Conservation (phyloP, 345 rosid genomes). For the Turritis glabra region DNA sequence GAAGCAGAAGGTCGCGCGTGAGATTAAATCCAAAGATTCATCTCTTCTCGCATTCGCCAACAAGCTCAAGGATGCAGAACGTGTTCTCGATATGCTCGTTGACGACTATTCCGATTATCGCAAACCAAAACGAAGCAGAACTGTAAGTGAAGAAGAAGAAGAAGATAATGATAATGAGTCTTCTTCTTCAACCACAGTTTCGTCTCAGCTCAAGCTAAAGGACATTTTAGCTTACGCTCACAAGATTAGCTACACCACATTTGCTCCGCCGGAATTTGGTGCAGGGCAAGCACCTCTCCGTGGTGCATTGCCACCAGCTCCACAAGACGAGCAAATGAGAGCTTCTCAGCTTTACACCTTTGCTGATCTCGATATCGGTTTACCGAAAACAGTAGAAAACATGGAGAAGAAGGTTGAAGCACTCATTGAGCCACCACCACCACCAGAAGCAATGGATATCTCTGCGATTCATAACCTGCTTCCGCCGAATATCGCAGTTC, state of each 20-base stretch:
- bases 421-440: slow-evolving; percentile 65
- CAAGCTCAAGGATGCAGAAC: slow-evolving; percentile 76
- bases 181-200: slow-evolving; percentile 60
- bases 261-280: slow-evolving; percentile 93
- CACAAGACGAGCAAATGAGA: slow-evolving; percentile 97
- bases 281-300: slow-evolving; percentile 90
- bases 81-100: slow-evolving; percentile 76
- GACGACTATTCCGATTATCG: slow-evolving; percentile 87
- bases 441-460: slow-evolving; percentile 44
- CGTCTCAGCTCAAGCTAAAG: slow-evolving; percentile 69
- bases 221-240: slow-evolving; percentile 86
- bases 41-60: slow-evolving; percentile 68
- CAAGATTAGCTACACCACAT: slow-evolving; percentile 87
- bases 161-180: slow-evolving; percentile 34
- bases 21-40: slow-evolving; percentile 58
- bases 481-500: slow-evolving; percentile 65
- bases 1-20: slow-evolving; percentile 60
- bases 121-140: slow-evolving; percentile 57
- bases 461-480: slow-evolving; percentile 60
- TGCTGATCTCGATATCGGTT: slow-evolving; percentile 86
- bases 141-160: slow-evolving; percentile 30
- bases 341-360: slow-evolving; percentile 81
- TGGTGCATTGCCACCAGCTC: slow-evolving; percentile 95
- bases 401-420: slow-evolving; percentile 67
- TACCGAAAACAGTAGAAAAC: slow-evolving; percentile 59